Evolutionary conservation across 2,329 filamentous ascomycete genomes (phyloP).

Genomic region (Phaeosphaeria sp.): DNA sequence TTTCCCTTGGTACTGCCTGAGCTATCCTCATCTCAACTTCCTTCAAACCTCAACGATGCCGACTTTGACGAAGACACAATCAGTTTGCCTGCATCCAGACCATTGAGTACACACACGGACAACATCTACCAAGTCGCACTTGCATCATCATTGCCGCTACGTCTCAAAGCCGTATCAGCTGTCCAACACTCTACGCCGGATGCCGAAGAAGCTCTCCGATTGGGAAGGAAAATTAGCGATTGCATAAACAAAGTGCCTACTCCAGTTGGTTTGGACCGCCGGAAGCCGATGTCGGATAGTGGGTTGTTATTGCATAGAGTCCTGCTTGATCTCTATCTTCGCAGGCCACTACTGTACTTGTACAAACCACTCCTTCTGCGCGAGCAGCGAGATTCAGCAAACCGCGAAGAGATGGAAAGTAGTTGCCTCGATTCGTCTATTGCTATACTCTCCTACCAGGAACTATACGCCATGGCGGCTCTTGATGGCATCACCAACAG

Average conservation of each 20-base stretch:
- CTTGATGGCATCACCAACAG: slow-evolving; percentile 6
- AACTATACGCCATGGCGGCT: slow-evolving; percentile 13
- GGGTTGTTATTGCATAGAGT: slow-evolving; percentile 22
- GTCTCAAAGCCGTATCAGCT: slow-evolving; percentile 21
- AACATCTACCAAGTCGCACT: slow-evolving; percentile 25
- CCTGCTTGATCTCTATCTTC: slow-evolving; percentile 24
- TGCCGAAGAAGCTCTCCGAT: slow-evolving; percentile 15
- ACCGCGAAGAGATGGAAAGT: slow-evolving; percentile 13
- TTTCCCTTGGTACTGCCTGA: slow-evolving; percentile 24
- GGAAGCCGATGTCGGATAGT: slow-evolving; percentile 1
- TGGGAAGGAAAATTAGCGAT: slow-evolving; percentile 17
- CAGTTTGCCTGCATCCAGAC: slow-evolving; percentile 10
- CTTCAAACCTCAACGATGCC: slow-evolving; percentile 25
- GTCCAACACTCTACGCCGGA: slow-evolving; percentile 19
- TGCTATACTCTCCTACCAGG: slow-evolving; percentile 27
- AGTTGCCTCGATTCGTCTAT: slow-evolving; percentile 28
- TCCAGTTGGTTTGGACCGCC: slow-evolving; percentile 11
- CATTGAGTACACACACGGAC: slow-evolving; percentile 19
- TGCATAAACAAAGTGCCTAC: slow-evolving; percentile 16
- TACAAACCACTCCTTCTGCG: slow-evolving; percentile 30
- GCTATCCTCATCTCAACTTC: slow-evolving; percentile 8
- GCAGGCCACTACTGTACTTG: slow-evolving; percentile 22
- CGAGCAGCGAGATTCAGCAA: slow-evolving; percentile 6
- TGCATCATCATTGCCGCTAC: slow-evolving; percentile 20
- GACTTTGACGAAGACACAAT: slow-evolving; percentile 21